Percentiles rank a stretch among this genome's conserved stretches.
Conservation (phyloP, 2,329 filamentous ascomycete genomes). For the Penicillium sp. region DNA sequence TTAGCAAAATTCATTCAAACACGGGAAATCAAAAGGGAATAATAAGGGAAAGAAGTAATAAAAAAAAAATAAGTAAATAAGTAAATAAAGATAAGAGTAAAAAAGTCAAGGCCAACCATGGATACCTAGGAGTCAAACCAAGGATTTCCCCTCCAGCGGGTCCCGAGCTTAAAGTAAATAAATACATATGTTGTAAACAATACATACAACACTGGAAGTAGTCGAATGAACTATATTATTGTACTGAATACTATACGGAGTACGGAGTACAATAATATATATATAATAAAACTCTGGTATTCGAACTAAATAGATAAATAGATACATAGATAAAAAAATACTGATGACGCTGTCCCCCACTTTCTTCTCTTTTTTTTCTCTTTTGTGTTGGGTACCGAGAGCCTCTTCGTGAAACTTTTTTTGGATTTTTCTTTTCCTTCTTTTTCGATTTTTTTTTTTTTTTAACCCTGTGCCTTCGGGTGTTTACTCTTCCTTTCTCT, state of each 20-base stretch:
- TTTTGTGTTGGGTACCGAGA: conserved; percentile 25
- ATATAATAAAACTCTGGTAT: background rate
- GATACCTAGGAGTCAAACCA: conserved; percentile 13
- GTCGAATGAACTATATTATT: background rate
- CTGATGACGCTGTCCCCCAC: conserved; percentile 16
- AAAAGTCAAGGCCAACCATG: conserved; percentile 4
- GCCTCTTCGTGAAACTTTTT: conserved; percentile 24
- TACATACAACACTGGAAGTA: background rate
- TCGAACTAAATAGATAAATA: background rate
- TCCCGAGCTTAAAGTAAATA: conserved; percentile 15
- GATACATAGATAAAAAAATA: background rate
- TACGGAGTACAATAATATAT: too few species aligned
- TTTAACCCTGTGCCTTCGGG: conserved; percentile 1
- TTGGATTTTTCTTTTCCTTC: background rate
- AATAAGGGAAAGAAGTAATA: background rate
- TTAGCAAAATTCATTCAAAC: background rate
- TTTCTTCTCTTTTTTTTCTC: conserved; percentile 12
- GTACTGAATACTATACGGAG: background rate
- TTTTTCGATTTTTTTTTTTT: conserved; percentile 1
- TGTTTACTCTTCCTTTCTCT: conserved; percentile 2
- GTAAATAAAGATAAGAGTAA: conserved; percentile 4
- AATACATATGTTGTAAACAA: background rate
- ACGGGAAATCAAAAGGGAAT: background rate
- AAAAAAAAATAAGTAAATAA: background rate
- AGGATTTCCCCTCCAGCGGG: conserved; percentile 17